Base-by-base conservation (phyloP, 2,329 filamentous ascomycete species). In the Teratosphaeria nubilosa region DNA sequence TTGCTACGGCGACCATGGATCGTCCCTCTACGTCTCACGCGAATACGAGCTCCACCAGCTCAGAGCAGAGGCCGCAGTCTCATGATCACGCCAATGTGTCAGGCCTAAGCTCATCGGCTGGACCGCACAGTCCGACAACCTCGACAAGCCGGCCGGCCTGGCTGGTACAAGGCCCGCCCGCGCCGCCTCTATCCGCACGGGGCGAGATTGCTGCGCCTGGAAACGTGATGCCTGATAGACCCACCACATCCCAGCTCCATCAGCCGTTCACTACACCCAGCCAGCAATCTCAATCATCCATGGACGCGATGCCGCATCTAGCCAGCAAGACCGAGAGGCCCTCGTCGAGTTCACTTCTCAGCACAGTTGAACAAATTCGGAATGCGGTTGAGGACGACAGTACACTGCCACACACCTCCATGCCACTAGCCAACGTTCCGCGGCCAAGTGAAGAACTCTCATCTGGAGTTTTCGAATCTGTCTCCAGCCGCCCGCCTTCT, bases 271-370 rank as follows among this genome's bases (percentile, higher is more conserved):
- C 58, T 27, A 55, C 51, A 24, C 59, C 63, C 13, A 60, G 58
- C 5, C 63, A 60, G 34, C 63, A 59, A 5, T 48, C 53, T 31
- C 22, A 50, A 27, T 27, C 56, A 67, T 50, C 57, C 58, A 27
- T 34, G 30, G 25, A 61, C 30, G n/a, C 9, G 52, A 51, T 20
- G 30, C 30, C 50, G 64, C 51, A 54, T 27, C 31, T 45, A 10
- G 34, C 16, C 7, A 7, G n/a, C 14, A 58, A 59, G 50, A n/a
- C 5, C 3, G 41, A 48, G 41, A n/a, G 61, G 25, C 61, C 61
- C 6, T 59, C 56, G 1, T 63, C 61, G 6, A 53, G 50, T 14
- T 62, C 62, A 16, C 53, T 58, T 37, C 30, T 54, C 14, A 30
- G 55, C 5, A 59, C 41, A 13, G 24, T 64, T n/a, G 56, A 59